Percentiles rank a stretch among this genome's conserved stretches.
Conservation (phyloP, 441 rosid genomes). For the Biscutella auriculata region DNA sequence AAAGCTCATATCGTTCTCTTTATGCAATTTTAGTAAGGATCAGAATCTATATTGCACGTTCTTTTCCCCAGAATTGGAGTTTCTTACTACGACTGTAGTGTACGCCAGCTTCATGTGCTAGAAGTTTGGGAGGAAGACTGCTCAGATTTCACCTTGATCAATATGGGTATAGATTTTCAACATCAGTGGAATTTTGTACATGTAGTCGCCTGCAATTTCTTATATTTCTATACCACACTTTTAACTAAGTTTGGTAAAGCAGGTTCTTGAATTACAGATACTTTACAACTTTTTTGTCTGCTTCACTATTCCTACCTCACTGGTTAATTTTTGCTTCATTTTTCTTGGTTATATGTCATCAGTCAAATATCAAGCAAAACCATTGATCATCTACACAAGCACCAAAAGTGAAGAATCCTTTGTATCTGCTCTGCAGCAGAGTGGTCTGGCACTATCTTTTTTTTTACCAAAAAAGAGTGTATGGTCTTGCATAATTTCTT, state of each 20-base stretch:
- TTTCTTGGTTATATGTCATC: conserved; percentile 11
- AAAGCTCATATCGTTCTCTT: neutral
- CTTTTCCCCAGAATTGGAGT: conserved; percentile 54
- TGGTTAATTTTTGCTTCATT: conserved; percentile 18
- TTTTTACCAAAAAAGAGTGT: too few relatives aligned
- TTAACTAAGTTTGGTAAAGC: neutral
- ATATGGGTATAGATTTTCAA: conserved; percentile 47
- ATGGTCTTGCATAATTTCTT: conserved; percentile 21
- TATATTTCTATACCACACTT: neutral
- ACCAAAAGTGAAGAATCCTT: conserved; percentile 87
- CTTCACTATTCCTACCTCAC: conserved; percentile 4
- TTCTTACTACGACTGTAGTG: conserved; percentile 73
- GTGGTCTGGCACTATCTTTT: conserved; percentile 44
- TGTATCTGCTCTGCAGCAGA: conserved; percentile 63
- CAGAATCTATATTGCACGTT: conserved; percentile 5
- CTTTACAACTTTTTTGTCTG: neutral
- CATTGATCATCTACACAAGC: conserved; percentile 68
- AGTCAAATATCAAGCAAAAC: conserved; percentile 91
- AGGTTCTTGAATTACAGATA: neutral
- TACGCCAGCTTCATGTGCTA: conserved; percentile 80
- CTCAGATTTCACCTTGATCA: conserved; percentile 59
- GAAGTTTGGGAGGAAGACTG: conserved; percentile 89
- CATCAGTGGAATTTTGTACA: conserved; percentile 4
- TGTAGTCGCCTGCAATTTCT: neutral
- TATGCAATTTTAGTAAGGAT: neutral